Percentiles rank a stretch among this genome's conserved stretches.
phyloP scores from a whole-genome alignment of 2,329 filamentous ascomycete genomes.

The Grosmannia clavigera region DNA sequence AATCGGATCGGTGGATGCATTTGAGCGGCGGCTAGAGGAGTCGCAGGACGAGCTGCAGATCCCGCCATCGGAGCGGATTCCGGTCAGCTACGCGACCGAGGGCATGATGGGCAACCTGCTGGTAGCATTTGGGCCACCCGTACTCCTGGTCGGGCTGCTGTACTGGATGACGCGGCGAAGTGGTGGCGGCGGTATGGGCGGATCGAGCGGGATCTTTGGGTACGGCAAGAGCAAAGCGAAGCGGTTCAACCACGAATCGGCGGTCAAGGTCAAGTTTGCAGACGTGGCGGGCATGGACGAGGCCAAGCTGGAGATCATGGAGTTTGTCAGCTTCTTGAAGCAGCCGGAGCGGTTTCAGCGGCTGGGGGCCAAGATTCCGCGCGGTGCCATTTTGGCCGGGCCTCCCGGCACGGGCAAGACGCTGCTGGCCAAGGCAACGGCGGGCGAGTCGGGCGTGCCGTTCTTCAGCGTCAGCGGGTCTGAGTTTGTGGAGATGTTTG shows the following conservation, averaged over 20 bases:
- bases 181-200: constrained; percentile 46
- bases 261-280: constrained; percentile 91
- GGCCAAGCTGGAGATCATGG: constrained; percentile 97
- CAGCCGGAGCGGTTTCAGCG: constrained; percentile 85
- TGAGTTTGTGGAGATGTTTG: constrained; percentile 99
- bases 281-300: constrained; percentile 98
- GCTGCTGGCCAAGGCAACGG: constrained; percentile 89
- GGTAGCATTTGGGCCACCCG: constrained; percentile 69
- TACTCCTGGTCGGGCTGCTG: constrained; percentile 74
- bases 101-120: constrained; percentile 63
- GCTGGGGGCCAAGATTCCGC: constrained; percentile 93
- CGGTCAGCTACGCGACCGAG: constrained; percentile 75
- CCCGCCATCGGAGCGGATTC: constrained; percentile 77
- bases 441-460: constrained; percentile 89
- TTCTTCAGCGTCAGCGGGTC: constrained; percentile 98
- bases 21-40: constrained; percentile 77
- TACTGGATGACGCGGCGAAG: constrained; percentile 68
- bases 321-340: constrained; percentile 95
- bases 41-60: constrained; percentile 83
- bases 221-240: constrained; percentile 94
- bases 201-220: constrained; percentile 73
- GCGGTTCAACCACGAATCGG: constrained; percentile 93
- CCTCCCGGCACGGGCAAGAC: constrained; percentile 98
- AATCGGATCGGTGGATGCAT: constrained; percentile 87
- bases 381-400: constrained; percentile 92